Percentiles rank a stretch among this genome's conserved stretches.
phyloP scores from a whole-genome alignment of 108 stramenopile species.

The Ochromonas danica region DNA sequence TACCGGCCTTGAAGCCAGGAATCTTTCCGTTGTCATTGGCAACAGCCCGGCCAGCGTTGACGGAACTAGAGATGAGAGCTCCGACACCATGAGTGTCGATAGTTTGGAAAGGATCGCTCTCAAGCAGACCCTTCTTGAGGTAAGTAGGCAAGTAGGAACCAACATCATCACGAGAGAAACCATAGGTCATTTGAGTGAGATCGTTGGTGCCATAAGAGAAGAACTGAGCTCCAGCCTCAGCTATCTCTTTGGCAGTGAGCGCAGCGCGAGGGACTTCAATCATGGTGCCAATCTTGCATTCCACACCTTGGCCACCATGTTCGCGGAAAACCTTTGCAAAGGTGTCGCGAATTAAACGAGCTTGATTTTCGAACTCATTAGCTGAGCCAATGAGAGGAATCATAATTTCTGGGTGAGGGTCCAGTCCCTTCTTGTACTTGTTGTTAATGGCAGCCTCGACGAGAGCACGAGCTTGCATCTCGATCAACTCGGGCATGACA shows the following conservation, averaged over 20 bases:
- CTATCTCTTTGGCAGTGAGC: conserved; percentile 67
- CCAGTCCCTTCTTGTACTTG: conserved; percentile 43
- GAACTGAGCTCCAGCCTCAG: conserved; percentile 65
- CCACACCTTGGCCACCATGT: conserved; percentile 45
- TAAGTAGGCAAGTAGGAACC: conserved; percentile 74
- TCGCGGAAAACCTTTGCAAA: conserved; percentile 42
- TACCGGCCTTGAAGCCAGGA: conserved; percentile 56
- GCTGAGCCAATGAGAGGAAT: conserved; percentile 52
- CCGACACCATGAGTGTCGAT: conserved; percentile 80
- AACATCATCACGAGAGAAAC: conserved; percentile 79
- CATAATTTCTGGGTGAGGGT: conserved; percentile 57
- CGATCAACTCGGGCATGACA: conserved; percentile 60
- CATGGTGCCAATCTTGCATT: conserved; percentile 79
- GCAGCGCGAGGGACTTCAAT: conserved; percentile 82
- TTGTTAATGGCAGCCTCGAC: conserved; percentile 36
- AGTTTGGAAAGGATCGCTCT: conserved; percentile 75
- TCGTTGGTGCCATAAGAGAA: conserved; percentile 81
- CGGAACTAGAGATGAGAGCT: conserved; percentile 62
- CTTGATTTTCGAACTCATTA: conserved; percentile 47
- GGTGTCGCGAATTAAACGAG: conserved; percentile 39
- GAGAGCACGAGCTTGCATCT: conserved; percentile 75
- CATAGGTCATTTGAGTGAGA: conserved; percentile 78
- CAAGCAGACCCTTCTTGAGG: conserved; percentile 69
- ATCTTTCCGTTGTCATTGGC: conserved; percentile 47
- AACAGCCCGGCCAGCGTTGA: conserved; percentile 56